phyloP scores from a whole-genome alignment of 208 protist genomes.

The Trypanosoma conorhini region DNA sequence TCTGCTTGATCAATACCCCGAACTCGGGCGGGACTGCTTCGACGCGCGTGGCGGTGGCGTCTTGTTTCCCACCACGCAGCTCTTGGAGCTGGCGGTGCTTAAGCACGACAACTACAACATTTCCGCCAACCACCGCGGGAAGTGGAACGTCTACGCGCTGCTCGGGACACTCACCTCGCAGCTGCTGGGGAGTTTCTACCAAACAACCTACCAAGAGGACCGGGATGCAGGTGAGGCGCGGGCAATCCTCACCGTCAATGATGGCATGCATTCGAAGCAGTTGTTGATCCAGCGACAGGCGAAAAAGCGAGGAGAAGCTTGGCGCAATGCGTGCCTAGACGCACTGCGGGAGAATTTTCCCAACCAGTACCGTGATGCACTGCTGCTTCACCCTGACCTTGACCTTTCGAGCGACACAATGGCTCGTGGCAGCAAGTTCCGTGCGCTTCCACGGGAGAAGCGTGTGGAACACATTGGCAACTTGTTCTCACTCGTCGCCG shows the following conservation, averaged over 20 bases:
- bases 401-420: constrained; percentile 75
- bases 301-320: constrained; percentile 72
- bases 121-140: constrained; percentile 69
- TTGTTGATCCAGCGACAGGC: constrained; percentile 65
- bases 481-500: constrained; percentile 63
- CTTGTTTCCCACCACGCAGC: constrained; percentile 50
- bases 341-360: constrained; percentile 86
- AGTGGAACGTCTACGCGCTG: constrained; percentile 83
- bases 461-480: constrained; percentile 75
- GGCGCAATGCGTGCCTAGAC: constrained; percentile 74
- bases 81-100: constrained; percentile 60
- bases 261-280: constrained; percentile 43
- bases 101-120: constrained; percentile 74
- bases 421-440: constrained; percentile 57
- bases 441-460: constrained; percentile 84
- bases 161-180: constrained; percentile 79
- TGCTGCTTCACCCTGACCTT: constrained; percentile 73
- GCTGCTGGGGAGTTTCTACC: constrained; percentile 74
- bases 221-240: constrained; percentile 39
- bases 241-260: constrained; percentile 67
- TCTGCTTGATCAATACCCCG: constrained; percentile 76
- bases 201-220: constrained; percentile 61
- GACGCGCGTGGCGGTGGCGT: constrained; percentile 25
- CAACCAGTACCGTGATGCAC: constrained; percentile 63
- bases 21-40: constrained; percentile 26